These are phyloP conservation scores for Begonia loranthoides DNA, from an alignment of 306 rosid genomes.

Conservation along the genomic window DNA sequence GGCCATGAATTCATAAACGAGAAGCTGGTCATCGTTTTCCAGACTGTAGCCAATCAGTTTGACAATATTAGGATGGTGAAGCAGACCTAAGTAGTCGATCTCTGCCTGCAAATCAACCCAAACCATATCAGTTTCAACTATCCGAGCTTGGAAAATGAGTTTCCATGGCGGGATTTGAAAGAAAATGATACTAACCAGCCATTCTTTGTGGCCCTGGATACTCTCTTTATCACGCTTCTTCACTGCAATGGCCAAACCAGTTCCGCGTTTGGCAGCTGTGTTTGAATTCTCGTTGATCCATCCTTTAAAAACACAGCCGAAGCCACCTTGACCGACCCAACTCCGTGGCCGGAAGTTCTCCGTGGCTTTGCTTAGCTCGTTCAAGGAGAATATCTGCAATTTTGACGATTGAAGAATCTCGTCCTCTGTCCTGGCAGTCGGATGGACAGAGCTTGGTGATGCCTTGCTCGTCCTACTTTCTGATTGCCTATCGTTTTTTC, in stretches of 20 bases:
- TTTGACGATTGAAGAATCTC: conserved; percentile 8
- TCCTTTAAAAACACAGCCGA: conserved; percentile 10
- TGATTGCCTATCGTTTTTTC: too few species aligned
- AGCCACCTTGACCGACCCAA: conserved; percentile 9
- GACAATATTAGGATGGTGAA: conserved; percentile 84
- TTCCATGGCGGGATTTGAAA: too few species aligned
- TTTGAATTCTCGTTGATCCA: conserved; percentile 2
- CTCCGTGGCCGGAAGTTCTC: conserved; percentile 4
- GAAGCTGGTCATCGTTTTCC: conserved; percentile 75
- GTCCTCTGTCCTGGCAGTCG: conserved; percentile 2
- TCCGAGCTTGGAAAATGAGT: background rate
- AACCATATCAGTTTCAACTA: background rate
- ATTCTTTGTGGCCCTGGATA: conserved; percentile 6
- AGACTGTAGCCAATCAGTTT: conserved; percentile 77
- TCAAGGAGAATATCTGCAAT: conserved; percentile 1
- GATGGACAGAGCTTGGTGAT: too few species aligned
- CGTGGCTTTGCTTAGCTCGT: conserved; percentile 7
- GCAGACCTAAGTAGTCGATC: conserved; percentile 81
- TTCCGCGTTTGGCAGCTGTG: conserved; percentile 7
- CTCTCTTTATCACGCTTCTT: conserved; percentile 5
- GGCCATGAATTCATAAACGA: conserved; percentile 70
- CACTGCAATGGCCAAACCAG: conserved; percentile 8
- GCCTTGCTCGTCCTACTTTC: too few species aligned
- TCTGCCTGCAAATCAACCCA: conserved; percentile 37
- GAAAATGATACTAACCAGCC: conserved; percentile 3